Base-by-base conservation (phyloP, 306 rosid species). In the Rosa lucieae region DNA sequence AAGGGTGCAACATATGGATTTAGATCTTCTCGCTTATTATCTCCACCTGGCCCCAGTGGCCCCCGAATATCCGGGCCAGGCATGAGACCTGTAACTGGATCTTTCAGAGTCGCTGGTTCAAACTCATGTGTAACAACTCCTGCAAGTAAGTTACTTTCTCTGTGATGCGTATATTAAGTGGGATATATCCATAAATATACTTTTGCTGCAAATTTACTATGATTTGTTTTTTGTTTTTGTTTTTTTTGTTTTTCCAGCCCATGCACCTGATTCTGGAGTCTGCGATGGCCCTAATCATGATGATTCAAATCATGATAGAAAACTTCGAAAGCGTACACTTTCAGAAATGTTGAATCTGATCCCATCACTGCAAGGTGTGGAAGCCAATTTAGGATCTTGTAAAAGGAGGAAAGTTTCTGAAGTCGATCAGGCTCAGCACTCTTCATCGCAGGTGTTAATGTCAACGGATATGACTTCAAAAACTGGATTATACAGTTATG, bases 361-460 rank as follows among this genome's bases (percentile, higher is more conserved):
- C 79, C 99, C 99, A 73, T 90, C 98, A 47, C 93, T 96, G 80
- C 92, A 91, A 82, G 88, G 82, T 82, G 78, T 89, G 49, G 88
- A 85, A 74, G 87, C 79, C 58, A 77, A 69, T 80, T 73, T 72
- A 47, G 93, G 85, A 78, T 70, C 79, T 71, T 77, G 73, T 79
- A 91, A 93, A 86, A 93, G 90, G 84, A 89, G 91, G 83, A 93
- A 87, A 81, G 74, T 85, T 73, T 91, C 86, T 29, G 91, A 87
- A 79, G 83, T 76, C 8, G 67, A 87, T 74, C 75, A 73, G 74
- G 83, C 84, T 82, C 90, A 80, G 37, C 80, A 75, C 39, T 84
- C 87, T 68, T 82, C 89, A 73, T 83, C 87, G n/a, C 94, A 85
- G 65, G 75, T 78, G 42, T 84, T 79, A 78, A 65, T 87, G 79